Evolutionary conservation across 1,284 basidiomycete genomes (phyloP).

Genomic region (Ceratobasidium papillatum): DNA sequence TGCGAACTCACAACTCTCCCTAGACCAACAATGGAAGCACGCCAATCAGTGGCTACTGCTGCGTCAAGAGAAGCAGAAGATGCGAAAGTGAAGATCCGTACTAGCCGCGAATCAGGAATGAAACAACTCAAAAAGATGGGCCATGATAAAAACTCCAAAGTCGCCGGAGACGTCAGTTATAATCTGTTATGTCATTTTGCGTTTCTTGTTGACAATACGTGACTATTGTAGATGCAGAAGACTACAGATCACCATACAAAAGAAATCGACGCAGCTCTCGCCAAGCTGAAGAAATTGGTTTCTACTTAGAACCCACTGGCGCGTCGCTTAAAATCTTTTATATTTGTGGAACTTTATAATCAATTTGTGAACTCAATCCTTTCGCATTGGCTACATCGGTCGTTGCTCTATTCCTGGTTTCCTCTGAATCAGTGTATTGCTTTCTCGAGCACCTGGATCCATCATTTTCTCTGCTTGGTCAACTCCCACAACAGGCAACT

Average conservation of each 20-base stretch:
- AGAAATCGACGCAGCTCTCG: constrained; percentile 71
- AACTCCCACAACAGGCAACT: constrained; percentile 7
- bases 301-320: too few relatives aligned
- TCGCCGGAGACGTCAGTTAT: constrained; percentile 66
- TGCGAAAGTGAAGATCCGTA: constrained; percentile 74
- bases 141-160: constrained; percentile 70
- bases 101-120: constrained; percentile 67
- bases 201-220: constrained; percentile 11
- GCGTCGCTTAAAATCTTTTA: too few relatives aligned
- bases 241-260: constrained; percentile 66
- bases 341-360: too few relatives aligned
- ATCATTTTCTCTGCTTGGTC: constrained; percentile 36
- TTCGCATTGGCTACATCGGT: neutral
- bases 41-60: constrained; percentile 61
- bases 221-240: constrained; percentile 68
- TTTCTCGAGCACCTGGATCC: constrained; percentile 10
- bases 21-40: constrained; percentile 78
- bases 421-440: constrained; percentile 23
- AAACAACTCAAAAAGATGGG: constrained; percentile 64
- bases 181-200: neutral
- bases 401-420: too few relatives aligned
- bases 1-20: neutral
- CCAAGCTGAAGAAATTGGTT: constrained; percentile 64
- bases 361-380: neutral
- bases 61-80: constrained; percentile 74